Evolutionary conservation across 441 rosid genomes (phyloP), one percentile per base, ranked within the genome.

Genomic region (Francoa sonchifolia): DNA sequence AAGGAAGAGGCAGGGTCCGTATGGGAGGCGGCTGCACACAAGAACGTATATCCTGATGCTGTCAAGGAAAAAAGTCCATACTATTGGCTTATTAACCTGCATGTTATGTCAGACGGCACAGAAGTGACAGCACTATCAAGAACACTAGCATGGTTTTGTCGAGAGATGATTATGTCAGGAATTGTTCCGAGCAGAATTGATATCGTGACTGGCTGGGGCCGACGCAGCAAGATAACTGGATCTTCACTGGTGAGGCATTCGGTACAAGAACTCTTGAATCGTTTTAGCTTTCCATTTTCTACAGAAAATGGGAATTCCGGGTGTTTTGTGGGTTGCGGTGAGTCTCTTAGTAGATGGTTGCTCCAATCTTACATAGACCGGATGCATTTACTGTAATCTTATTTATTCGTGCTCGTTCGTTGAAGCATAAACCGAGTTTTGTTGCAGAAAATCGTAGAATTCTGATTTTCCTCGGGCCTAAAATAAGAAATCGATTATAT

Each of bases 71-170:
- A 83, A 51, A 54, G 84, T 42, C 63, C 77, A 1, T 70, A 73
- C 50, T 83, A 80, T 55, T 88, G 95, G 97, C 86, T 88, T 33
- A 88, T 88, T 18, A 80, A 87, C 54, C 77, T 87, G 43, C 97
- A 87, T 44, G 93, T 83, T 32, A 87, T 87, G 97, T 87, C 93
- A 2, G 95, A 87, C 19, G 97, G 95, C 50, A 87, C 95, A n/a
- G 93, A 93, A 5, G 59, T 83, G 36, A 87, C 83, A 1, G 89
- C 89, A 0, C 55, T 87, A 20, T 76, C 84, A 2, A 73, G 89
- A 59, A 83, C 89, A 3, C 81, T 83, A 7, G 84, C 97, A 45
- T 80, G 95, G 92, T 78, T 87, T 55, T 82, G 84, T 15, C 75
- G 46, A 23, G 65, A 76, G 68, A 70, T 78, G 84, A 60, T 87